phyloP scores from a whole-genome alignment of 345 rosid genomes.

The Angophora floribunda region DNA sequence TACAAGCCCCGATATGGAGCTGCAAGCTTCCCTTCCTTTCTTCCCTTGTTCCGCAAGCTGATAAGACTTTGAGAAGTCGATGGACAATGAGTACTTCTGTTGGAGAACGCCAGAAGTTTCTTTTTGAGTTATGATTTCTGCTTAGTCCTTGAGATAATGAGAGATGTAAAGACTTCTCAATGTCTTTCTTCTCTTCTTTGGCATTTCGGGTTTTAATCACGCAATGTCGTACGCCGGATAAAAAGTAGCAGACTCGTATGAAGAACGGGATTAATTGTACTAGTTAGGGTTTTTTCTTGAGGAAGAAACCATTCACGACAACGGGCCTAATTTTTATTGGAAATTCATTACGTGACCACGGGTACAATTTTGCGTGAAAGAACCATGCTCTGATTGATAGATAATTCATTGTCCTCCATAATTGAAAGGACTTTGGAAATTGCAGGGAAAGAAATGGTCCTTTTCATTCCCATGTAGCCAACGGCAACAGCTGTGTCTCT shows the following conservation, averaged over 20 bases:
- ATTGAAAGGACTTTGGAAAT: neutral
- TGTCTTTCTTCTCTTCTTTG: neutral
- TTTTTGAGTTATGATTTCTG: neutral
- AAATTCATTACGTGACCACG: neutral
- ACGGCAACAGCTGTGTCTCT: neutral
- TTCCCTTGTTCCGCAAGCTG: neutral
- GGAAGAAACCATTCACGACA: neutral
- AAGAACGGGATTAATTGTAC: neutral
- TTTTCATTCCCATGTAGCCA: neutral
- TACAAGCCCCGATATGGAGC: too few relatives aligned
- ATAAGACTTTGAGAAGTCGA: neutral
- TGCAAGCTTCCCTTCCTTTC: neutral
- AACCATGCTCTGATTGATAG: neutral
- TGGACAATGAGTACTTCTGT: neutral
- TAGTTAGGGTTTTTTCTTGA: neutral
- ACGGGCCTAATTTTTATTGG: neutral
- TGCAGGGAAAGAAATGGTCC: neutral
- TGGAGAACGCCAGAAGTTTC: neutral
- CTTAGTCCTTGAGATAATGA: neutral
- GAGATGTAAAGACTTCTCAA: neutral
- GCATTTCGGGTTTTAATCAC: neutral
- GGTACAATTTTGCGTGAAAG: neutral
- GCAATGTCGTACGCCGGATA: neutral
- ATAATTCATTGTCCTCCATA: neutral
- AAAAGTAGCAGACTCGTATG: neutral